These are phyloP conservation scores for Babesia sp. DNA, from an alignment of 169 alveolate species.

Conservation along the genomic window DNA sequence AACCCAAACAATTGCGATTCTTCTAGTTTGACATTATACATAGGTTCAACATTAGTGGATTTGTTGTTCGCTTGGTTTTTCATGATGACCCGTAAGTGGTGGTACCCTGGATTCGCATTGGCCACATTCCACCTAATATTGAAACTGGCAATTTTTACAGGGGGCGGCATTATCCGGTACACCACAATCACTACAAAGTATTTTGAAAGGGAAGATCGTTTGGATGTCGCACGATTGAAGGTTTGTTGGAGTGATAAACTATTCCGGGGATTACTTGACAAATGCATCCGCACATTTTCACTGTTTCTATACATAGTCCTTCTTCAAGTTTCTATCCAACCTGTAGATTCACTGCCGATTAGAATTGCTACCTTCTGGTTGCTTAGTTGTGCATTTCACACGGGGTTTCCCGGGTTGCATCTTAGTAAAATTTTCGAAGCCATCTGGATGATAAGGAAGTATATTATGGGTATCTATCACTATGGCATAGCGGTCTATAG, in stretches of 20 bases:
- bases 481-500: conserved; percentile 2
- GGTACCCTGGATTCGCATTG: neutral
- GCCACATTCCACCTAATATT: neutral
- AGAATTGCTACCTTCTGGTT: neutral
- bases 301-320: neutral
- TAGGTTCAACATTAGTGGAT: neutral
- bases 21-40: neutral
- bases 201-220: no score
- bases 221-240: neutral
- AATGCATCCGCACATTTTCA: conserved; percentile 3
- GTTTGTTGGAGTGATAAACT: neutral
- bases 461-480: neutral
- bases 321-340: neutral
- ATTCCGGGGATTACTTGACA: neutral
- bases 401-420: neutral
- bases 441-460: neutral
- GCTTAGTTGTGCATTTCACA: neutral
- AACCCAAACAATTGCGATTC: neutral
- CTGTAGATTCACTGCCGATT: neutral
- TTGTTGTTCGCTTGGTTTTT: neutral
- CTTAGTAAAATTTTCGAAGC: neutral
- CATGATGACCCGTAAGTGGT: neutral
- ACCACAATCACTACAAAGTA: neutral
- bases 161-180: neutral
- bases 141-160: neutral